These are phyloP conservation scores for Fagopyrum tataricum DNA, from an alignment of 148 eudicot species.

Conservation along the genomic window DNA sequence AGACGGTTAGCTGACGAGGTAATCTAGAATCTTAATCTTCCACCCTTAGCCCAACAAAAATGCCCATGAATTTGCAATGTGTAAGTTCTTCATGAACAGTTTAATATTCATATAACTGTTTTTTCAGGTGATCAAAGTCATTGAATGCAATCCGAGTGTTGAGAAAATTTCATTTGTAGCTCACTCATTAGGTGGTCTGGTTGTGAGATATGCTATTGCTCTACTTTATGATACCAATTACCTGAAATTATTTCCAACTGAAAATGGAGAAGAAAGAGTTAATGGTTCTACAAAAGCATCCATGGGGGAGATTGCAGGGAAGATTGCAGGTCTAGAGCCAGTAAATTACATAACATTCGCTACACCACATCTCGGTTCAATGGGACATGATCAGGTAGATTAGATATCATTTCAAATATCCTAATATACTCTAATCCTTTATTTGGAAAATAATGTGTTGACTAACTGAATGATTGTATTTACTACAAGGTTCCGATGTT, in stretches of 20 bases:
- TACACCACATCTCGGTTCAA: slow-evolving; percentile 89
- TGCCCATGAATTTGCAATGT: neutral
- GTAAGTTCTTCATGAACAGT: neutral
- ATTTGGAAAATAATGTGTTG: neutral
- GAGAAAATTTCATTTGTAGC: slow-evolving; percentile 69
- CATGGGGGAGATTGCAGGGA: slow-evolving; percentile 38
- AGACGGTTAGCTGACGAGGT: slow-evolving; percentile 87
- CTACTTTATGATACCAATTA: slow-evolving; percentile 40
- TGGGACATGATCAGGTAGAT: slow-evolving; percentile 83
- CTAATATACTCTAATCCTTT: slow-evolving; percentile 5
- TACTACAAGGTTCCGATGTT: slow-evolving; percentile 60
- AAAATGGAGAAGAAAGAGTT: slow-evolving; percentile 23
- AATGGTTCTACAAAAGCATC: slow-evolving; percentile 21
- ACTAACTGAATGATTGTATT: neutral
- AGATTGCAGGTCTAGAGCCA: slow-evolving; percentile 84
- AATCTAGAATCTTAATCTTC: neutral
- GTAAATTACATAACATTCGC: slow-evolving; percentile 78
- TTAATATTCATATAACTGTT: neutral
- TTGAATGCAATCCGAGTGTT: slow-evolving; percentile 49
- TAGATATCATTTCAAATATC: slow-evolving; percentile 11
- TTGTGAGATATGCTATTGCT: slow-evolving; percentile 87
- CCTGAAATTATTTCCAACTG: slow-evolving; percentile 17
- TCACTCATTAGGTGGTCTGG: slow-evolving; percentile 89
- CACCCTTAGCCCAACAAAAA: neutral
- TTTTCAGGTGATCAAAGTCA: slow-evolving; percentile 68